Evolutionary conservation across 139 green algal species (phyloP), one percentile per base, ranked within the genome.

Genomic region (Tetratostichococcus sp.): DNA sequence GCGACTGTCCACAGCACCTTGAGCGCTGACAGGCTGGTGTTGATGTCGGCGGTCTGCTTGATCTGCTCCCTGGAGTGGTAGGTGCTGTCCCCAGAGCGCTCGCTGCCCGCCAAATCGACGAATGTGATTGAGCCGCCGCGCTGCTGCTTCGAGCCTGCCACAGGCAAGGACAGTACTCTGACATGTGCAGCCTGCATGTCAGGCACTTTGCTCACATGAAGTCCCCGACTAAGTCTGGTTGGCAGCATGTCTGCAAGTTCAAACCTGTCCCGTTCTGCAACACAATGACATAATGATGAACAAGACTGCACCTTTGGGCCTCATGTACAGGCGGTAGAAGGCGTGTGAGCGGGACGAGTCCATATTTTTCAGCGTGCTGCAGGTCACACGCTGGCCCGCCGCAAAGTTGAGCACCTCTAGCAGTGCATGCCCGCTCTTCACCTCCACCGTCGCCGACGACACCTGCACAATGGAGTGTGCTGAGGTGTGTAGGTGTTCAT

Each of bases 241-340:
- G n/a, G n/a, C n/a, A n/a, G n/a, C n/a, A n/a, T n/a, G n/a, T n/a
- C n/a, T n/a, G n/a, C n/a, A n/a, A n/a, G n/a, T n/a, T n/a, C n/a
- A n/a, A n/a, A n/a, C n/a, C n/a, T n/a, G n/a, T n/a, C n/a, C n/a
- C n/a, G n/a, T n/a, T n/a, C n/a, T n/a, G n/a, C n/a, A n/a, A n/a
- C n/a, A n/a, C n/a, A n/a, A n/a, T n/a, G n/a, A n/a, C n/a, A n/a
- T n/a, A n/a, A n/a, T n/a, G n/a, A n/a, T n/a, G n/a, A n/a, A n/a
- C n/a, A n/a, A n/a, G n/a, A n/a, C 17, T 26, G 2, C 14, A 26
- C 50, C 50, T 25, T 2, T 26, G 50, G 50, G 50, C 11, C 2
- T 23, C 50, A 62, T 62, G 50, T 62, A 62, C 50, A 62, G 50
- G 50, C 50, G 50, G 50, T 62, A 62, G 50, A 62, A 62, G 50